A percentile compares a stretch with the other conserved stretches of the same genome.
phyloP scores from a whole-genome alignment of 148 eudicot species.

The Polygonum maritimum region DNA sequence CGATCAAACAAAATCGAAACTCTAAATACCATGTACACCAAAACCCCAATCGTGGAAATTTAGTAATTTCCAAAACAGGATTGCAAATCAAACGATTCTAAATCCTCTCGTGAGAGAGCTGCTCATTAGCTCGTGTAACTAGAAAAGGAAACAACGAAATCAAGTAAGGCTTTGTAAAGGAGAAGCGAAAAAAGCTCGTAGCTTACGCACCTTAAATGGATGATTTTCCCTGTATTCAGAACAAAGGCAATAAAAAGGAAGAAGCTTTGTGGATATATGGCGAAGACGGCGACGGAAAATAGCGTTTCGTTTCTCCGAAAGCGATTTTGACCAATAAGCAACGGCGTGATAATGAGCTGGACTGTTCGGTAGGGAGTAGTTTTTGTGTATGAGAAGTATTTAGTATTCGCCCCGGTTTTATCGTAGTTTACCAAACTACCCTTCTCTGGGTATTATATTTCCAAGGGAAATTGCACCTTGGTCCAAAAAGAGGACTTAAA shows the following conservation, averaged over 20 bases:
- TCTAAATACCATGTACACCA: neutral
- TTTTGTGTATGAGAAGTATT: neutral
- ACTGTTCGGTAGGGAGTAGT: constrained; percentile 13
- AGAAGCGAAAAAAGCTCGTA: neutral
- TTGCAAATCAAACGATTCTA: neutral
- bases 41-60: neutral
- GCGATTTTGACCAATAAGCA: constrained; percentile 8
- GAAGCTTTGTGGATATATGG: neutral
- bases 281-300: constrained; percentile 4
- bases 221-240: neutral
- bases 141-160: neutral
- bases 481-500: neutral
- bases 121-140: neutral
- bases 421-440: constrained; percentile 11
- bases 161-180: neutral
- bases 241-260: neutral
- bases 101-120: neutral
- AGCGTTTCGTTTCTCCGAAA: neutral
- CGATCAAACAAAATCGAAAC: constrained; percentile 5
- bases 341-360: neutral
- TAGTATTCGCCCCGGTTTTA: neutral
- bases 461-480: neutral
- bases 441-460: neutral
- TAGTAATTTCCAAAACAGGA: constrained; percentile 1
- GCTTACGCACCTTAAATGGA: neutral